Evolutionary conservation across 2,329 filamentous ascomycete genomes (phyloP).

Genomic region (Aureobasidium sp.): DNA sequence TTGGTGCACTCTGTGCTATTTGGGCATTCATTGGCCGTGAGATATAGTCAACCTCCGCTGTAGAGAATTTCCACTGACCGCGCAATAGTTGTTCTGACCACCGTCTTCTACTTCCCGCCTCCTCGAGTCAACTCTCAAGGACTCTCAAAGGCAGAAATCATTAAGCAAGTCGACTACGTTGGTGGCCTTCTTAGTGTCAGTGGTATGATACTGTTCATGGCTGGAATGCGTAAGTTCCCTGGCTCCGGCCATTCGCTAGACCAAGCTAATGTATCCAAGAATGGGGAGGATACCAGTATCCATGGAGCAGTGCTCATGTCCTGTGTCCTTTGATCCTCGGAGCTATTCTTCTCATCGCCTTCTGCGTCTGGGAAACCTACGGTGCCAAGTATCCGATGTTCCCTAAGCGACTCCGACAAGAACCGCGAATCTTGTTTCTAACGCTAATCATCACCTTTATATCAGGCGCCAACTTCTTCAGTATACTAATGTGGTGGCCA

Average conservation of each 20-base stretch:
- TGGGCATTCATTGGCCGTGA: constrained; percentile 38
- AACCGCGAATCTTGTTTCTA: constrained; percentile 26
- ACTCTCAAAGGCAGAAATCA: constrained; percentile 32
- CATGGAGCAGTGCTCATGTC: constrained; percentile 24
- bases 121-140: constrained; percentile 35
- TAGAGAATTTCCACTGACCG: constrained; percentile 16
- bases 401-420: constrained; percentile 22
- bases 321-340: constrained; percentile 27
- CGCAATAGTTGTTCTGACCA: constrained; percentile 37
- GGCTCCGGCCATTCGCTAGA: neutral
- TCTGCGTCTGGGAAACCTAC: constrained; percentile 25
- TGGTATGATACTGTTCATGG: constrained; percentile 44
- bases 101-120: constrained; percentile 47
- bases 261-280: constrained; percentile 17
- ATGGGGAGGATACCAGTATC: constrained; percentile 21
- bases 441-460: constrained; percentile 33
- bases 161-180: constrained; percentile 41
- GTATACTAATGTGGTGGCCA: constrained; percentile 49
- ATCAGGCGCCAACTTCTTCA: constrained; percentile 31
- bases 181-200: constrained; percentile 42
- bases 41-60: neutral
- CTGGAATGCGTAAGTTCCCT: constrained; percentile 27
- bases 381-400: constrained; percentile 27
- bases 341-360: constrained; percentile 22
- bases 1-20: constrained; percentile 43